phyloP scores from a whole-genome alignment of 2,329 filamentous ascomycete species.

The Fusarium protoensiforme region DNA sequence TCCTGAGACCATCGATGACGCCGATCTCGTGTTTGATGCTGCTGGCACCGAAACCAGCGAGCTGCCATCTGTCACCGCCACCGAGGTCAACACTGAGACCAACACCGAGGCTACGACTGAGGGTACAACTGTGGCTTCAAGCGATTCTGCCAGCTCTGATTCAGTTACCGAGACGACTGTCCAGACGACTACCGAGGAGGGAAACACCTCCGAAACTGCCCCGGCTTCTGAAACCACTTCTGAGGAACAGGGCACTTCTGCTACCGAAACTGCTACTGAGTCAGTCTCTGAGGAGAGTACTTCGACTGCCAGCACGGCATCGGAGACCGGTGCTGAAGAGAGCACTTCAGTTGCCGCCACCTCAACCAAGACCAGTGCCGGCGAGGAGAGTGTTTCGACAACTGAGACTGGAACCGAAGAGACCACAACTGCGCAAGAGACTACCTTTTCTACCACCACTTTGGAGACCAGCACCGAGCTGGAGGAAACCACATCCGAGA shows the following conservation, averaged over 20 bases:
- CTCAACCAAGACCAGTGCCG: background rate
- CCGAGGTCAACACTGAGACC: background rate
- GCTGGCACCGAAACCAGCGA: background rate
- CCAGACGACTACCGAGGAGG: background rate
- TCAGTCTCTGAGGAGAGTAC: background rate
- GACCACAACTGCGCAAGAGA: background rate
- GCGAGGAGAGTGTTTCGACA: background rate
- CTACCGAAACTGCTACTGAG: background rate
- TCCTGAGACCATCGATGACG: background rate
- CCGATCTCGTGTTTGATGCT: background rate
- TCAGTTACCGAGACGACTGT: background rate
- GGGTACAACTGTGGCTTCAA: background rate
- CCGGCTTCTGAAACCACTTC: background rate
- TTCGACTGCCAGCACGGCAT: background rate
- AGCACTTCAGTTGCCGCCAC: background rate
- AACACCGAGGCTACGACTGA: background rate
- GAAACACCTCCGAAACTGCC: background rate
- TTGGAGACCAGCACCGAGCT: background rate
- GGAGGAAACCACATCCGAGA: background rate
- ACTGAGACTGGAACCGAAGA: background rate
- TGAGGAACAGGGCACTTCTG: background rate
- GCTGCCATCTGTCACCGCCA: background rate
- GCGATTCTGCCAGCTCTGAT: background rate
- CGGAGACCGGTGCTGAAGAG: background rate
- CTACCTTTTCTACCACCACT: background rate